Evolutionary conservation across 108 stramenopile genomes (phyloP), one percentile per base, ranked within the genome.

Genomic region (Ochromonas danica): DNA sequence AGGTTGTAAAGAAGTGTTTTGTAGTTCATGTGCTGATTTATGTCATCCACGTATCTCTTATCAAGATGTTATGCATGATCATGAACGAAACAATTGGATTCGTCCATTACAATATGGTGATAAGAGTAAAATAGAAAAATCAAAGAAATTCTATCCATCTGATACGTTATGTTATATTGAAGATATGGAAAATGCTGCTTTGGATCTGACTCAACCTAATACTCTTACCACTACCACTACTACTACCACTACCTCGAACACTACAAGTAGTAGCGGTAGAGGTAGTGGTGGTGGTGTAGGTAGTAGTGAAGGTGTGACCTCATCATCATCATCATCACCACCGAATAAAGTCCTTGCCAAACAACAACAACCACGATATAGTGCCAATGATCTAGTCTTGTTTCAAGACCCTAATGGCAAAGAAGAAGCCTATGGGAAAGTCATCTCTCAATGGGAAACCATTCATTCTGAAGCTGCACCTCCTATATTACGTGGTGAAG

Each of bases 1-100:
- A 28, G 63, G 33, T 6, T 67, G 63, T 33, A 25, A 67, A 36
- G 30, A 67, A 67, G 63, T 67, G 33, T 67, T 67, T 67, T 67
- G 63, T 67, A 25, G 6, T 6, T 6, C 6, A 35, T 67, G 63
- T 36, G 63, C 63, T 28, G 63, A 67, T 36, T 35, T 67, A 28
- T 28, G 33, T 28, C 63, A 67, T 67, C 63, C 63, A 35, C 63
- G 63, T 22, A 25, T 33, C 17, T 67, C 30, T 3, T 6, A 33
- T 35, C 6, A 33, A 14, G 17, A 22, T 22, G 10, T 67, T 14
- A 31, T 67, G 31, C 63, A 67, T 33, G 33, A 67, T 14, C 63
- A 67, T 67, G 63, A 67, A 67, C 3, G 6, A 67, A 36, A 67
- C 25, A 25, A 36, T 6, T 35, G 35, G 35, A 67, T 67, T 35